Evolutionary conservation across 2,329 filamentous ascomycete species (phyloP), one percentile per base, ranked within the genome.

Genomic region (Fusarium chuoi): DNA sequence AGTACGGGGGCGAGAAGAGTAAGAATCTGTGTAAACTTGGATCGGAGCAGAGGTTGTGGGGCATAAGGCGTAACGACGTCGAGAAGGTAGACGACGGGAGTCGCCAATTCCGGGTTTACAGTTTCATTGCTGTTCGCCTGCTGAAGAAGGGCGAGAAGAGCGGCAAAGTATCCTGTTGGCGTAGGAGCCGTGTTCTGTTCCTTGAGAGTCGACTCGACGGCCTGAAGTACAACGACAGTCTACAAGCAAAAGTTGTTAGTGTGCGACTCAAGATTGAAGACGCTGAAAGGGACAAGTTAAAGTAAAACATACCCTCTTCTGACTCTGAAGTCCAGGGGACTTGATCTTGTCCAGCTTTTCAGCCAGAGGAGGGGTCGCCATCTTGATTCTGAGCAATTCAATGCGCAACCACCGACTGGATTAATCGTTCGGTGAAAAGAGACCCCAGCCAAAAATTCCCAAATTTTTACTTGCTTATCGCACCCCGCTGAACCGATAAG

Each of bases 291-390:
- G 41, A 41, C 18, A 56, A 42, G 17, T 42, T 36, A 52, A n/a
- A 36, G n/a, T 30, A 18, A 45, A 69, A 62, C 86, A 77, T 86
- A 96, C 95, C 89, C 95, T 94, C 83, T 97, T 91, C 85, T 98
- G 95, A 82, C 94, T 98, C 84, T 98, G 94, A 79, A 98, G 90
- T 84, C 97, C 98, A 64, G 96, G 96, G 81, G 94, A 96, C 85
- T 96, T 94, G 83, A 98, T 98, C 89, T 97, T 98, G 86, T 96
- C 94, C 82, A 99, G 90, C 87, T 95, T 97, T 87, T 98, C 96
- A 82, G 93, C 91, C 80, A 98, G 80, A 79, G 77, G 78, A 79
- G 75, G 76, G 74, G 87, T 85, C 78, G 85, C 80, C 87, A 89
- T 89, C 56, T 81, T 78, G 77, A 62, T 70, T 54, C 76, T 69